Evolutionary conservation across 805 yeast species (phyloP), one percentile per base, ranked within the genome.

Genomic region (Zygosaccharomyces gambellarensis): DNA sequence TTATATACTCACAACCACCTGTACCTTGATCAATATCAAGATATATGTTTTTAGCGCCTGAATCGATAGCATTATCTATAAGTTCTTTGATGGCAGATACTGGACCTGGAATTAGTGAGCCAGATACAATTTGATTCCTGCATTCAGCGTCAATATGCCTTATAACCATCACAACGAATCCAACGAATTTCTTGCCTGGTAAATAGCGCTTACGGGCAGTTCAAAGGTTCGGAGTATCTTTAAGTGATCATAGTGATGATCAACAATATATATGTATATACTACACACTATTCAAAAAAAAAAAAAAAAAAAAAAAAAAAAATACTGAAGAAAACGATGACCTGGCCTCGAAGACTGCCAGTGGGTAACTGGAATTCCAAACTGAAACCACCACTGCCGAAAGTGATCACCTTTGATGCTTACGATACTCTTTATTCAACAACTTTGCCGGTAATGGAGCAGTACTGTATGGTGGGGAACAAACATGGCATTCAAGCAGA

Each of bases 391-490:
- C 39, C 43, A n/a, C 30, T 43, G 11, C 82, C 83, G 5, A 69
- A 68, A 36, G 61, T 82, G 3, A 65, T 85, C 0, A 79, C 89
- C 0, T 74, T 84, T 47, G 92, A 85, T 64, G 86, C 83, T 0
- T 85, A 82, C 65, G 82, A 80, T 39, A 85, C 90, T 0, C 62
- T 85, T 7, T 83, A 82, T 60, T 69, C 77, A 0, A 85, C 90
- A 2, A 71, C 69, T 17, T 66, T 67, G 27, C 79, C 86, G 0
- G 76, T 84, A 0, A 64, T 77, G 36, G 64, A 69, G n/a, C 83
- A 78, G 52, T 85, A 85, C 58, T 68, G 74, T 39, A 62, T 68
- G 2, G 73, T 82, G 4, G 80, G 81, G 0, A 45, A 59, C 5
- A 71, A 71, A 40, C 74, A 73, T 60, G 82, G 81, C 0, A 51